Conservation (phyloP, 768 basidiomycete genomes). For the Boletus patriciae region DNA sequence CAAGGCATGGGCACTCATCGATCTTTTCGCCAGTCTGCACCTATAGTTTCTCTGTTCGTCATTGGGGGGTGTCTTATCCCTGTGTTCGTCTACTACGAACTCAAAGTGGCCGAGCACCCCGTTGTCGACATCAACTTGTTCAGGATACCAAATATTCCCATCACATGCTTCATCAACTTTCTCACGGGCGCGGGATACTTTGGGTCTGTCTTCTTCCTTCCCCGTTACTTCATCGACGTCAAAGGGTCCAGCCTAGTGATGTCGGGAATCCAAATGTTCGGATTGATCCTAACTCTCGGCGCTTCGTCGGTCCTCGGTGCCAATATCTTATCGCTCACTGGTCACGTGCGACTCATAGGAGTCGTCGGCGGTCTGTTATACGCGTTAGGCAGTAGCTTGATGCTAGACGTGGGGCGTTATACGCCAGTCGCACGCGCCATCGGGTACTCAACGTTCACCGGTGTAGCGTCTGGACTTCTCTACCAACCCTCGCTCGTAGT, state of each 20-base stretch:
- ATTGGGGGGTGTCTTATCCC: constrained; percentile 34
- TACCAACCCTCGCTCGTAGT: constrained; percentile 38
- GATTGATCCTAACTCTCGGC: constrained; percentile 35
- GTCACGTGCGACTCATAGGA: constrained; percentile 34
- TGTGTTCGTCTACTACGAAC: constrained; percentile 36
- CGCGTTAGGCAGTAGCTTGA: constrained; percentile 34
- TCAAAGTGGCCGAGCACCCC: constrained; percentile 34
- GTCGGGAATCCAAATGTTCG: constrained; percentile 38
- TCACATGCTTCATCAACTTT: constrained; percentile 38
- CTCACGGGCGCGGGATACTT: constrained; percentile 40
- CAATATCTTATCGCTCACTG: constrained; percentile 34
- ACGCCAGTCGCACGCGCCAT: constrained; percentile 31
- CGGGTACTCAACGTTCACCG: constrained; percentile 34
- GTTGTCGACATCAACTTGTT: constrained; percentile 36
- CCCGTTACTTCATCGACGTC: constrained; percentile 41
- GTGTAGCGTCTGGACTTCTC: constrained; percentile 33
- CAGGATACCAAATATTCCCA: constrained; percentile 35
- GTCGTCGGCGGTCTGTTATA: constrained; percentile 32
- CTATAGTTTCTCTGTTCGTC: constrained; percentile 31
- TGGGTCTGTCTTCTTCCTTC: constrained; percentile 38
- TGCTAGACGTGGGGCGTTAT: constrained; percentile 33
- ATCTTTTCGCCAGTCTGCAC: constrained; percentile 25
- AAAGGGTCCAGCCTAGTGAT: constrained; percentile 34
- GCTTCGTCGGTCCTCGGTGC: constrained; percentile 37
- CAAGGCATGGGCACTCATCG: not conserved